Evolutionary conservation across 345 rosid species (phyloP), one percentile per base, ranked within the genome.

Genomic region (Crucihimalaya himalaica): DNA sequence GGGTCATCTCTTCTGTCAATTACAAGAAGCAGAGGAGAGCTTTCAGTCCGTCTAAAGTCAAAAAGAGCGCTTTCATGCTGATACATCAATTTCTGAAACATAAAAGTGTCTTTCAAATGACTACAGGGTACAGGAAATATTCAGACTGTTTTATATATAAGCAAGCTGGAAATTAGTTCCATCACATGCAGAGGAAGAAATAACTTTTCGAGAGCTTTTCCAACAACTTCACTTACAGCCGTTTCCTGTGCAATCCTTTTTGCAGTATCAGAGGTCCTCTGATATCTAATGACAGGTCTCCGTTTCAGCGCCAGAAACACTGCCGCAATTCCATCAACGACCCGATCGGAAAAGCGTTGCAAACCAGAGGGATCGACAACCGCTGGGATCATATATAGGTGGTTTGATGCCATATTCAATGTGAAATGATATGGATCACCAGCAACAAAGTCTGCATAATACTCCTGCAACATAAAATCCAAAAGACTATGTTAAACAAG

Each of bases 1-100:
- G 94, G 98, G 72, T 95, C 98, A 78, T 95, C 98, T 76, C 99
- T 92, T 84, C 98, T 83, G 83, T 95, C 99, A 79, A 95, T 47
- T 63, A 95, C 78, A 70, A 90, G 87, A 71, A 95, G 78, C 72
- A 92, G 69, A 11, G 99, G 97, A 74, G 99, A 86, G 60, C 89
- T 71, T 82, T 92, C 99, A n/a, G 83, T 88, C 31, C 97, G 85
- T 79, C 99, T 88, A 81, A 95, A 95, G 81, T 92, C 97, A 70
- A 90, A 95, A 59, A 92, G 96, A 58, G 94, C 94, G 54, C 96
- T 95, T 84, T 95, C 98, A 60, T 92, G 93, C 88, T 95, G 97
- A 84, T 92, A 88, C 99, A 95, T 95, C 82, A 95, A 77, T 70
- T 92, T 95, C 99, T 95, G 91, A 63, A 60, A 81, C 56, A 68